phyloP scores from a whole-genome alignment of 345 rosid genomes.

The Pistacia integerrima region DNA sequence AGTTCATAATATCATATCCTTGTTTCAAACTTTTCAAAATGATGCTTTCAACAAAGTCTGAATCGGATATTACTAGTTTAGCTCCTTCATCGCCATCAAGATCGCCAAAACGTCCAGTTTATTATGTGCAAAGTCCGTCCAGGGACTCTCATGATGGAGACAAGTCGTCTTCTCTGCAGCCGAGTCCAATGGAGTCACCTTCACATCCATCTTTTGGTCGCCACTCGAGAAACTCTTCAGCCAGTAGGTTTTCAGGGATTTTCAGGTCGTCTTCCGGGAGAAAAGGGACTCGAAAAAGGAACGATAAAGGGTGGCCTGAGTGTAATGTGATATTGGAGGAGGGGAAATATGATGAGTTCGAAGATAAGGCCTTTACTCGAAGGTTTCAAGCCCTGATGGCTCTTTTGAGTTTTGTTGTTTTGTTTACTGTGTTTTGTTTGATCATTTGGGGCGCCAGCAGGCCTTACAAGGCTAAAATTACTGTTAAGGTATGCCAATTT shows the following conservation, averaged over 20 bases:
- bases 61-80: slow-evolving; percentile 73
- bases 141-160: slow-evolving; percentile 93
- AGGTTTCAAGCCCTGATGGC: slow-evolving; percentile 64
- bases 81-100: slow-evolving; percentile 81
- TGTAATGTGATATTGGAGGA: slow-evolving; percentile 73
- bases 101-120: slow-evolving; percentile 72
- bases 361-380: slow-evolving; percentile 55
- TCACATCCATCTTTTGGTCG: slow-evolving; percentile 81
- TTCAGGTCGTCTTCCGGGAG: slow-evolving; percentile 73
- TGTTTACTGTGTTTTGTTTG: slow-evolving; percentile 68
- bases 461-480: slow-evolving; percentile 66
- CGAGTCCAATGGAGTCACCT: slow-evolving; percentile 83
- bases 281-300: slow-evolving; percentile 56
- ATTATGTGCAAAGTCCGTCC: slow-evolving; percentile 86
- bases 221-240: slow-evolving; percentile 84
- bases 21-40: neutral
- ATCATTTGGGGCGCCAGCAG: slow-evolving; percentile 83
- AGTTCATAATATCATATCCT: neutral
- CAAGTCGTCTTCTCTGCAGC: slow-evolving; percentile 73
- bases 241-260: slow-evolving; percentile 81
- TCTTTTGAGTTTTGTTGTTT: slow-evolving; percentile 44
- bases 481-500: slow-evolving; percentile 51
- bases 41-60: slow-evolving; percentile 70
- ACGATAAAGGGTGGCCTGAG: slow-evolving; percentile 84
- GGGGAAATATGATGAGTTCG: slow-evolving; percentile 65